These are phyloP conservation scores for Lodderomyces elongisporus DNA, from an alignment of 1,139 yeast species.

Conservation along the genomic window DNA sequence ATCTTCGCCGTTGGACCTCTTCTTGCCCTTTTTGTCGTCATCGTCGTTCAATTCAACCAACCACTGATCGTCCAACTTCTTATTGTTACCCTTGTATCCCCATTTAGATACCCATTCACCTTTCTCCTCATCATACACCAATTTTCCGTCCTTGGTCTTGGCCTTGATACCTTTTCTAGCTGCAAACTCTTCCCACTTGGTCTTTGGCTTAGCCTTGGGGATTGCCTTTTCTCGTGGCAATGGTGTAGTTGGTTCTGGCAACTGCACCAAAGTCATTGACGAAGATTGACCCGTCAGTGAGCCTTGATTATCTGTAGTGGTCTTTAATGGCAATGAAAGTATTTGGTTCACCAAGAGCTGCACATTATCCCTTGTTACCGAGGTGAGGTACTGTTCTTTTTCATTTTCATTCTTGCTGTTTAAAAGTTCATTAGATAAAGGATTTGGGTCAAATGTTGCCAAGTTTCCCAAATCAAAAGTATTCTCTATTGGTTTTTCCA, in stretches of 20 bases:
- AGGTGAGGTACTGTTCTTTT: constrained; percentile 60
- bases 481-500: constrained; percentile 84
- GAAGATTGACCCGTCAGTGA: constrained; percentile 62
- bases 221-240: constrained; percentile 94
- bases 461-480: constrained; percentile 82
- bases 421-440: constrained; percentile 59
- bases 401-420: constrained; percentile 46
- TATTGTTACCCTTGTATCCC: constrained; percentile 95
- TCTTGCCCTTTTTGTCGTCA: constrained; percentile 26
- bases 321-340: constrained; percentile 79
- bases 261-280: constrained; percentile 72
- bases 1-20: constrained; percentile 43
- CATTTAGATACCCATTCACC: constrained; percentile 98
- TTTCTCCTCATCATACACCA: constrained; percentile 81
- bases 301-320: constrained; percentile 70
- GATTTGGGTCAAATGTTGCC: constrained; percentile 82
- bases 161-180: constrained; percentile 90
- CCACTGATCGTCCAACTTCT: constrained; percentile 87
- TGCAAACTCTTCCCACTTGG: constrained; percentile 97
- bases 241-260: constrained; percentile 79
- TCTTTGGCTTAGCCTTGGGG: constrained; percentile 87
- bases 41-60: constrained; percentile 87
- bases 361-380: constrained; percentile 85
- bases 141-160: constrained; percentile 85
- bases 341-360: constrained; percentile 89